Percentiles rank a stretch among this genome's conserved stretches.
Evolutionary conservation across 805 yeast genomes (phyloP).

Genomic region (Spathaspora gorwiae): DNA sequence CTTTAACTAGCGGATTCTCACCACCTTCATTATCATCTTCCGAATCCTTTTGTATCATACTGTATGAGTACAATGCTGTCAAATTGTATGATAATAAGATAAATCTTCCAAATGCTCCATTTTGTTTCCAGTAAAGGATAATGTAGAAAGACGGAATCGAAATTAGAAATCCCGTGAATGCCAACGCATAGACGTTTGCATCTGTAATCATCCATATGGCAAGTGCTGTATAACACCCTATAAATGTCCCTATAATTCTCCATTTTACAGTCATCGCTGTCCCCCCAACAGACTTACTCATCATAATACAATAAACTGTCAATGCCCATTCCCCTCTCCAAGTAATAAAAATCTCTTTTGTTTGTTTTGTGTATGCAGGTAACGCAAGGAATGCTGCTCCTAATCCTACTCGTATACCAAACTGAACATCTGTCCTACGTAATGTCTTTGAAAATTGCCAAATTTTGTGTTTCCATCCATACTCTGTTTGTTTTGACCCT

Average conservation of each 20-base stretch:
- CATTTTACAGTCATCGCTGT: constrained; percentile 74
- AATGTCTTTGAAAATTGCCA: constrained; percentile 53
- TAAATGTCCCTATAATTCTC: constrained; percentile 68
- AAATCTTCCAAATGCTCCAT: constrained; percentile 64
- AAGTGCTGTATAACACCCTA: constrained; percentile 66
- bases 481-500: neutral
- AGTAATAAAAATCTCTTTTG: constrained; percentile 49
- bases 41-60: constrained; percentile 54
- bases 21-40: constrained; percentile 68
- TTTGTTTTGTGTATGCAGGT: constrained; percentile 60
- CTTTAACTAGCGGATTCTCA: constrained; percentile 58
- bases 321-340: constrained; percentile 86
- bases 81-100: constrained; percentile 72
- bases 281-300: constrained; percentile 83
- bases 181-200: constrained; percentile 50
- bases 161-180: constrained; percentile 44
- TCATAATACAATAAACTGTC: constrained; percentile 76
- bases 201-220: constrained; percentile 54
- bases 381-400: constrained; percentile 66
- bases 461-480: constrained; percentile 17
- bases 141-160: constrained; percentile 49
- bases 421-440: constrained; percentile 64
- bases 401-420: constrained; percentile 73
- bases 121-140: constrained; percentile 63
- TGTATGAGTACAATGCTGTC: constrained; percentile 72